Percentiles rank a stretch among this genome's conserved stretches.
Evolutionary conservation across 306 rosid genomes (phyloP).

Genomic region (Prunus davidiana): DNA sequence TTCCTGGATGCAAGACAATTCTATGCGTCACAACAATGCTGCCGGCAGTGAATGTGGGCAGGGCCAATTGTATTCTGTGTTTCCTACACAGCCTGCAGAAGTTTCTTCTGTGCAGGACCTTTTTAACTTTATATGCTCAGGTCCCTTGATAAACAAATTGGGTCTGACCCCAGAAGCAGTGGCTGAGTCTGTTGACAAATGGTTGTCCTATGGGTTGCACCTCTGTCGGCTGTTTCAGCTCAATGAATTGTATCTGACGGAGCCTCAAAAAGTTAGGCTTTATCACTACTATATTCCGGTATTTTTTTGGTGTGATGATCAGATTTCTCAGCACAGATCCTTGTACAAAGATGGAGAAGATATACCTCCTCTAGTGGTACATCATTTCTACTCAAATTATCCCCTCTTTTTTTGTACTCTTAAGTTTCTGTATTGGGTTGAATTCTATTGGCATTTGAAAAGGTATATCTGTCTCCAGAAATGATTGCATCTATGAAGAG

Average conservation of each 20-base stretch:
- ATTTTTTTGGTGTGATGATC: slow-evolving; percentile 85
- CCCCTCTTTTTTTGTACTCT: not conserved
- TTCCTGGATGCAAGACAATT: slow-evolving; percentile 64
- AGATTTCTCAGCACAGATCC: slow-evolving; percentile 62
- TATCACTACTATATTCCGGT: slow-evolving; percentile 91
- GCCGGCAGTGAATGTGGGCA: slow-evolving; percentile 26
- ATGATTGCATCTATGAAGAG: not conserved
- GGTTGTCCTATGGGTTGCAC: slow-evolving; percentile 61
- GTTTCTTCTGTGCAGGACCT: slow-evolving; percentile 73
- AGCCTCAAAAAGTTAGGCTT: slow-evolving; percentile 79
- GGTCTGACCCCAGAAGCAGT: slow-evolving; percentile 57
- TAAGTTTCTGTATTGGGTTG: not conserved
- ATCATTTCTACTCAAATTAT: not conserved
- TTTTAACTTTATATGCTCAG: slow-evolving; percentile 74
- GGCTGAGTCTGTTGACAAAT: slow-evolving; percentile 74
- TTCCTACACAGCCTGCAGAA: slow-evolving; percentile 63
- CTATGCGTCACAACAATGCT: slow-evolving; percentile 12
- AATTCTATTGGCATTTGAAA: not conserved
- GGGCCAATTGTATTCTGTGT: slow-evolving; percentile 42
- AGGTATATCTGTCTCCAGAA: not conserved
- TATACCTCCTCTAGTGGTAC: slow-evolving; percentile 83
- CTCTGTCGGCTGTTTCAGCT: slow-evolving; percentile 71
- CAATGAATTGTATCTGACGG: slow-evolving; percentile 61
- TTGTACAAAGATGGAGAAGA: slow-evolving; percentile 62
- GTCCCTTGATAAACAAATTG: slow-evolving; percentile 63